Evolutionary conservation across 805 yeast genomes (phyloP).

Genomic region (Saturnispora ahearnii): DNA sequence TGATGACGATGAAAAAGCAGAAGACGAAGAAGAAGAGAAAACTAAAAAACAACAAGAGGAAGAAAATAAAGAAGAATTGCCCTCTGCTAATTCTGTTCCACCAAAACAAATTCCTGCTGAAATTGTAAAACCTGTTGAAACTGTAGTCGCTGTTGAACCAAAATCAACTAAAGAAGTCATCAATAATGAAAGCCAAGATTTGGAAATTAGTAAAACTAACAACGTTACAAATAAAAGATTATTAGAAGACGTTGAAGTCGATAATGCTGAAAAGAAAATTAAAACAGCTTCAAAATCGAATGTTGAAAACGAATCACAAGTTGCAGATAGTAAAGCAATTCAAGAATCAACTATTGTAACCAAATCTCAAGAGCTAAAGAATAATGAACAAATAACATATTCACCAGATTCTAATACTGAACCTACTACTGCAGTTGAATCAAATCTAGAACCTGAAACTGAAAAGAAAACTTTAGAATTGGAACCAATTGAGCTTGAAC

Average conservation of each 20-base stretch:
- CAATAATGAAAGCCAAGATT: neutral
- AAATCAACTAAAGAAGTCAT: neutral
- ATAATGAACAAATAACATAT: neutral
- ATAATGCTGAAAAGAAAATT: slow-evolving; percentile 1
- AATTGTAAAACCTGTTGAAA: neutral
- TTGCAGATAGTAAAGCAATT: neutral
- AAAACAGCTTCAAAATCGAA: neutral
- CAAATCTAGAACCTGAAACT: neutral
- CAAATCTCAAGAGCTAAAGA: neutral
- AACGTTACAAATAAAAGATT: neutral
- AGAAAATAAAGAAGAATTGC: neutral
- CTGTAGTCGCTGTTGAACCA: neutral
- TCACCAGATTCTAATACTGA: neutral
- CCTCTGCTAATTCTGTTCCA: neutral
- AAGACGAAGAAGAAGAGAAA: too few species aligned
- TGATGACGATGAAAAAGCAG: neutral
- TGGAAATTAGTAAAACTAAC: too few species aligned
- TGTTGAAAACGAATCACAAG: neutral
- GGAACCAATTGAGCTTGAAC: slow-evolving; percentile 27
- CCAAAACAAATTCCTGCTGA: neutral
- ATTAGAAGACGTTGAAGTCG: neutral
- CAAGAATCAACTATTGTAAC: neutral
- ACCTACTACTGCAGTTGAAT: slow-evolving; percentile 2
- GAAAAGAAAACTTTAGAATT: slow-evolving; percentile 19
- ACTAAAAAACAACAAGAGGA: neutral